Percentiles rank a stretch among this genome's conserved stretches.
Conservation (phyloP, 2,329 filamentous ascomycete genomes). For the Daldinia sp. region DNA sequence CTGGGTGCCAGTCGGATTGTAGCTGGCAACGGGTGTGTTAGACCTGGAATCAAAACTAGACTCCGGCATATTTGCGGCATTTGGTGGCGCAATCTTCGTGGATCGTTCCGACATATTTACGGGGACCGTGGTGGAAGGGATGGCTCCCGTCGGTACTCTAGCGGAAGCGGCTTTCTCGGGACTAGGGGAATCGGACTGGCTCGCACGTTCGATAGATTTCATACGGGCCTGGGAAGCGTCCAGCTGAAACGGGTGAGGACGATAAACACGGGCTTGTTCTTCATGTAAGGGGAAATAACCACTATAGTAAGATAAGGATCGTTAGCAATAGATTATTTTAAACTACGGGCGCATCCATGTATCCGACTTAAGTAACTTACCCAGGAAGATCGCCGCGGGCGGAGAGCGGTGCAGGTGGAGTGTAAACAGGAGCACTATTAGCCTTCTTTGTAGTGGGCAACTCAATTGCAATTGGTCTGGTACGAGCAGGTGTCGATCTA, state of each 20-base stretch:
- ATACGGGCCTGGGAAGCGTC: conserved; percentile 52
- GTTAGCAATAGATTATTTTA: conserved; percentile 7
- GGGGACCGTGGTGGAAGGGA: conserved; percentile 33
- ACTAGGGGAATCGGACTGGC: conserved; percentile 43
- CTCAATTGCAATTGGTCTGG: conserved; percentile 63
- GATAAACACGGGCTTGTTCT: conserved; percentile 59
- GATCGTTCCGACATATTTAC: conserved; percentile 37
- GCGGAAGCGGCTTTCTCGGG: conserved; percentile 21
- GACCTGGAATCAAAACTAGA: conserved; percentile 40
- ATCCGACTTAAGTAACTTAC: conserved; percentile 52
- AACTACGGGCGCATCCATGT: conserved; percentile 28
- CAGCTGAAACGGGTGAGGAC: conserved; percentile 61
- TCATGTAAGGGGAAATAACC: conserved; percentile 70
- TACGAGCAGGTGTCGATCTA: conserved; percentile 43
- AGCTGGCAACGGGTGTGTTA: conserved; percentile 59
- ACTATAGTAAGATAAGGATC: conserved; percentile 47
- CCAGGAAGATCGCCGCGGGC: conserved; percentile 66
- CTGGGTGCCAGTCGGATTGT: conserved; percentile 59
- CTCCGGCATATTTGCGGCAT: conserved; percentile 18
- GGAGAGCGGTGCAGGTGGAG: conserved; percentile 60
- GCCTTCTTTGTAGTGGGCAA: conserved; percentile 54
- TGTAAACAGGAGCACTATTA: conserved; percentile 52
- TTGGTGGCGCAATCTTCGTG: conserved; percentile 38
- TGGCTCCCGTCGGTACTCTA: conserved; percentile 32
- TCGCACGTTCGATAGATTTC: conserved; percentile 47